Evolutionary conservation across 225 moss, liverwort and hornwort genomes (phyloP).

Genomic region (Marchantia paleacea): DNA sequence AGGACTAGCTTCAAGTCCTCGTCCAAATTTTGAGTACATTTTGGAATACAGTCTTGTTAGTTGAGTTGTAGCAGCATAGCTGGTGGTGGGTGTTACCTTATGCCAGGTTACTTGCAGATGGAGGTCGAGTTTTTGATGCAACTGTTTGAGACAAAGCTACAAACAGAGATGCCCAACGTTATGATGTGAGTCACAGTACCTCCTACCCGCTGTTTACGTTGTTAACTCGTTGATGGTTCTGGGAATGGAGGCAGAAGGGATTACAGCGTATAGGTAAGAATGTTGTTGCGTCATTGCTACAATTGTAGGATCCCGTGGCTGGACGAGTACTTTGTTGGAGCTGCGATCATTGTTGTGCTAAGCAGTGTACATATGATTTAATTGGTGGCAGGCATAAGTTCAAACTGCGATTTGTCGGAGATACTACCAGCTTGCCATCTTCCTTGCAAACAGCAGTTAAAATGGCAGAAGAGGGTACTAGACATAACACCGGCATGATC

Average conservation of each 20-base stretch:
- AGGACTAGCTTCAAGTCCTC: not conserved
- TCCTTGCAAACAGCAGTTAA: slow-evolving; percentile 57
- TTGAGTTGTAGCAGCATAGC: not conserved
- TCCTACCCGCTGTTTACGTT: not conserved
- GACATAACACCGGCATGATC: slow-evolving; percentile 69
- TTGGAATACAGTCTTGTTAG: too few relatives aligned
- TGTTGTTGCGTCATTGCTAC: not conserved
- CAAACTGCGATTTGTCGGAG: slow-evolving; percentile 74
- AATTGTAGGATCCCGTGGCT: not conserved
- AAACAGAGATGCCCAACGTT: slow-evolving; percentile 55
- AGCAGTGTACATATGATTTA: not conserved
- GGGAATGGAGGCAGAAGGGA: not conserved
- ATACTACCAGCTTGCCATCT: slow-evolving; percentile 53
- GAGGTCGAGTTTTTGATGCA: slow-evolving; percentile 89
- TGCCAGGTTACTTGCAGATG: slow-evolving; percentile 38
- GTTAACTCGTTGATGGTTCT: not conserved
- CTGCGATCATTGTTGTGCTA: not conserved
- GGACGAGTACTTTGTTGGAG: not conserved
- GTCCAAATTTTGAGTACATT: not conserved
- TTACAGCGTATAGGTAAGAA: not conserved
- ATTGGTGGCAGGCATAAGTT: slow-evolving; percentile 53
- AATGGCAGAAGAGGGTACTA: slow-evolving; percentile 49
- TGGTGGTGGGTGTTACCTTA: not conserved
- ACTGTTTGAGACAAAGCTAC: slow-evolving; percentile 71
- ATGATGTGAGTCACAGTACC: slow-evolving; percentile 49